Base-by-base conservation (phyloP, 306 rosid genomes). In the Cyclanthera cordifolia region DNA sequence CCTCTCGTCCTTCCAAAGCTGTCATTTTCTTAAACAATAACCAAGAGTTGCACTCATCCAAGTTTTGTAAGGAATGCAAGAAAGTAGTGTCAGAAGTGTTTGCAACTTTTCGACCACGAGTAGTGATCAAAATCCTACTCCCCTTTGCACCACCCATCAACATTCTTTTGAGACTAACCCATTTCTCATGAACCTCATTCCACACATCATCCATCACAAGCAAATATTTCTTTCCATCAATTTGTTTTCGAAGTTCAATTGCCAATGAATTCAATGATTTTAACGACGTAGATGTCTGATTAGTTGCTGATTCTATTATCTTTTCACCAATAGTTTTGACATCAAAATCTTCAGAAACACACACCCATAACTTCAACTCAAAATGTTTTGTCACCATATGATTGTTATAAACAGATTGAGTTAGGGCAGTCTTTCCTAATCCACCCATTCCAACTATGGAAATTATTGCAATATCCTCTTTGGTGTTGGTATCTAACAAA, bases 141-240 rank as follows among this genome's bases (percentile, higher is more conserved):
- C 78, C 60, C 0, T 15, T 28, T 3, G 69, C 70, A 55, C 74
- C 78, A 3, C 47, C 48, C 15, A 4, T 14, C 3, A 65, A 2
- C 45, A 75, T 34, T 4, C 6, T 48, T 21, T 57, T 69, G 13
- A 75, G 45, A 6, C 0, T 2, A 6, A 0, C n/a, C 75, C 75
- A 70, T 70, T 48, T 59, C 5, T 13, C 2, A 3, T 46, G 1
- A 17, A 2, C 10, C 17, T 53, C 32, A 30, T 68, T 68, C 79
- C 79, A 70, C 5, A 75, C 71, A 75, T 75, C 75, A 60, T 69
- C 79, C 64, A 75, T 20, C 17, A 75, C 49, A 0, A 70, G 50
- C 0, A 70, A n/a, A 27, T 69, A 45, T 7, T 28, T 69, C 0
- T 60, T 70, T 0, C 69, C 57, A 4, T 64, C 37, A 1, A 75